Percentiles rank a stretch among this genome's conserved stretches.
phyloP scores from a whole-genome alignment of 2,329 filamentous ascomycete genomes.

The Shiraia sp. region DNA sequence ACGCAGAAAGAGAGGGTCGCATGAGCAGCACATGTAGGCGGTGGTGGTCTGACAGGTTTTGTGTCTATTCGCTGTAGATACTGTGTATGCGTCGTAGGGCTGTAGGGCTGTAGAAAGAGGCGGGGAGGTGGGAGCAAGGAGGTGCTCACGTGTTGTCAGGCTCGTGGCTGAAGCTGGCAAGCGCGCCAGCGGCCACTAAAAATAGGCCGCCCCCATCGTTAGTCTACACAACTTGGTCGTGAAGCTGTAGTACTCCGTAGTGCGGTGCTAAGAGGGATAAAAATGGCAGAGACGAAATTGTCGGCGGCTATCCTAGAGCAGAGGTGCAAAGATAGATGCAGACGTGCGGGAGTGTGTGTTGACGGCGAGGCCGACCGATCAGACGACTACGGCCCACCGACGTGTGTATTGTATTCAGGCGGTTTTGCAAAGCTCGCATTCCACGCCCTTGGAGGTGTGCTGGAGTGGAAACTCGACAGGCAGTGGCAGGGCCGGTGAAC shows the following conservation, averaged over 20 bases:
- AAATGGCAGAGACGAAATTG: constrained; percentile 14
- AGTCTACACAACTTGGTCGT: constrained; percentile 3
- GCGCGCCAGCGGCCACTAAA: constrained; percentile 22
- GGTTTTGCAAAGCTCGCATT: constrained; percentile 14
- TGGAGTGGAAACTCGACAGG: constrained; percentile 4
- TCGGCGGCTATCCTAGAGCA: constrained; percentile 11
- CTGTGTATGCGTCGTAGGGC: constrained; percentile 26
- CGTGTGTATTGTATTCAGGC: constrained; percentile 10
- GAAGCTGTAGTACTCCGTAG: neutral
- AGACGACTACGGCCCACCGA: constrained; percentile 4
- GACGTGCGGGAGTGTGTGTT: constrained; percentile 1
- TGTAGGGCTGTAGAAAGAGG: constrained; percentile 17
- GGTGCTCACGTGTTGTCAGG: constrained; percentile 15
- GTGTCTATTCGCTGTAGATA: constrained; percentile 11
- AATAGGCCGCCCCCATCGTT: constrained; percentile 22
- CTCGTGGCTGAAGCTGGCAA: constrained; percentile 19
- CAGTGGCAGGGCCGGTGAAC: neutral
- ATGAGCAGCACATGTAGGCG: constrained; percentile 15
- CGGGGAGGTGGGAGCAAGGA: constrained; percentile 8
- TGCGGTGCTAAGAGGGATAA: no score
- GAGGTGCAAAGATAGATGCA: constrained; percentile 2
- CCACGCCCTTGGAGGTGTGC: constrained; percentile 4
- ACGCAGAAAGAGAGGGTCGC: constrained; percentile 21
- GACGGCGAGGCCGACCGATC: constrained; percentile 7
- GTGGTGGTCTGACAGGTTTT: constrained; percentile 6